Conservation (phyloP, 352 stramenopile genomes). For the Pythium insidiosum region DNA sequence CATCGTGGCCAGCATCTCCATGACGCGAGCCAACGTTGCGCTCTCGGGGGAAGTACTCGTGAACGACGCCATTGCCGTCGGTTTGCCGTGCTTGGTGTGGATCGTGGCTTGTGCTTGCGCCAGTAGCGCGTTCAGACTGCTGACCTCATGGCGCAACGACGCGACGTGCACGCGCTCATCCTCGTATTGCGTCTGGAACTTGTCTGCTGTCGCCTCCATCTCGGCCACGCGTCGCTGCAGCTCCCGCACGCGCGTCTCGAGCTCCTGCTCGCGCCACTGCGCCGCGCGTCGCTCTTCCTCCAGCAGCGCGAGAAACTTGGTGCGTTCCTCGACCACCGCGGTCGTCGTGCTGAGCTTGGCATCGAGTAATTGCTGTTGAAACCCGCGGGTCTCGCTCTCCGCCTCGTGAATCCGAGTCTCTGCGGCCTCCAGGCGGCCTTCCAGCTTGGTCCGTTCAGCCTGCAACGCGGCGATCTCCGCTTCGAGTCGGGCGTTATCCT, state of each 20-base stretch:
- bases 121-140: conserved; percentile 50
- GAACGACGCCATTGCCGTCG: not conserved
- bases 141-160: conserved; percentile 56
- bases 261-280: conserved; percentile 52
- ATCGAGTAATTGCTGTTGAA: conserved; percentile 45
- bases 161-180: conserved; percentile 72
- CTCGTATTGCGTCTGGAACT: conserved; percentile 65
- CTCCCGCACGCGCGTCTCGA: conserved; percentile 36
- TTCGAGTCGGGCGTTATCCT: conserved; percentile 12
- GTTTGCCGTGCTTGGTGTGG: conserved; percentile 23
- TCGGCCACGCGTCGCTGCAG: conserved; percentile 39
- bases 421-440: conserved; percentile 7
- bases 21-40: no score
- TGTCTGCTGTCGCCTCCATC: conserved; percentile 38
- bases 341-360: conserved; percentile 51
- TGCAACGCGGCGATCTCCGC: conserved; percentile 9
- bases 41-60: no score
- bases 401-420: conserved; percentile 14
- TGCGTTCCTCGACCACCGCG: conserved; percentile 39
- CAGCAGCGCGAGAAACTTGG: conserved; percentile 34
- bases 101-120: conserved; percentile 49
- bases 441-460: conserved; percentile 7
- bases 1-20: conserved; percentile 38
- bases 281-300: conserved; percentile 44
- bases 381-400: conserved; percentile 17